phyloP scores from a whole-genome alignment of 2,329 filamentous ascomycete species.

The Sporothrix variecibatus region DNA sequence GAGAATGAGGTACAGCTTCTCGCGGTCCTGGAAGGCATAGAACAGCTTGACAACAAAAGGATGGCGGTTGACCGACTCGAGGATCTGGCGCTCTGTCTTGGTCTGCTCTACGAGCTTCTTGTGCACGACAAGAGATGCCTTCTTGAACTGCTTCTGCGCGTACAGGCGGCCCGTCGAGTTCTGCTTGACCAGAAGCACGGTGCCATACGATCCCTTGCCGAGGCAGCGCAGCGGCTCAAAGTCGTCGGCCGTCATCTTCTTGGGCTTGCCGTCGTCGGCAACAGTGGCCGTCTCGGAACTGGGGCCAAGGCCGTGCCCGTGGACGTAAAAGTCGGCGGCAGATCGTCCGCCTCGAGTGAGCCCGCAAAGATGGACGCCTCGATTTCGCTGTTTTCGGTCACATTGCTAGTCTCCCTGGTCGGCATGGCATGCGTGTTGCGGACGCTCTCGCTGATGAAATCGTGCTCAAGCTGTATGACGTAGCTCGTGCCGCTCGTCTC shows the following conservation, averaged over 20 bases:
- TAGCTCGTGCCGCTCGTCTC: slow-evolving; percentile 72
- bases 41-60: slow-evolving; percentile 98
- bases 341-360: slow-evolving; percentile 2
- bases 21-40: slow-evolving; percentile 97
- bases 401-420: background rate
- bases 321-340: background rate
- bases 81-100: slow-evolving; percentile 90
- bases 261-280: slow-evolving; percentile 47
- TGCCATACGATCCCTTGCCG: slow-evolving; percentile 95
- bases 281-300: background rate
- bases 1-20: slow-evolving; percentile 95
- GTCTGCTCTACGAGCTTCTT: slow-evolving; percentile 97
- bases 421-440: slow-evolving; percentile 41
- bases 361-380: slow-evolving; percentile 10
- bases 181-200: slow-evolving; percentile 91
- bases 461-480: slow-evolving; percentile 79
- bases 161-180: slow-evolving; percentile 83
- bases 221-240: slow-evolving; percentile 90
- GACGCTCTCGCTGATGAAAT: slow-evolving; percentile 74
- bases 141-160: slow-evolving; percentile 98
- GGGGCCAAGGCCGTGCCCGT: background rate
- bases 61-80: slow-evolving; percentile 94
- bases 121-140: slow-evolving; percentile 91
- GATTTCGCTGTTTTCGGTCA: slow-evolving; percentile 17
- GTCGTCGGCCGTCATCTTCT: slow-evolving; percentile 90